Evolutionary conservation across 345 rosid species (phyloP).

Genomic region (Mercurialis annua): DNA sequence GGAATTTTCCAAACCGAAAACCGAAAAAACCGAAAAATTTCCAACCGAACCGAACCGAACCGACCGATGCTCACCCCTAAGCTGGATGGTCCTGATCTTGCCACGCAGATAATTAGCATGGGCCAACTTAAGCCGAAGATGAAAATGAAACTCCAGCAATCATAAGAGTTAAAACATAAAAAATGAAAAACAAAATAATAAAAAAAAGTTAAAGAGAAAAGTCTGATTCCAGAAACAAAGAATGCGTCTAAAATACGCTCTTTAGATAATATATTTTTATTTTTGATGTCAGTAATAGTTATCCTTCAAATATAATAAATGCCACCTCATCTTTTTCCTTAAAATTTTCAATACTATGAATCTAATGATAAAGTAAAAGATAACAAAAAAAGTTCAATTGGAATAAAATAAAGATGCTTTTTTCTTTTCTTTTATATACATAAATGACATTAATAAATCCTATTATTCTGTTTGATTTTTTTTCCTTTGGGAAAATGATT

Average conservation of each 20-base stretch:
- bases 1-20: no score
- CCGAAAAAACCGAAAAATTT: no score
- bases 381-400: no score
- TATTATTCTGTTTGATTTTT: no score
- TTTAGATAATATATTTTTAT: no score
- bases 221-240: background rate
- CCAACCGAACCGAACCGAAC: no score
- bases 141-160: background rate
- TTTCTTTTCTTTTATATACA: no score
- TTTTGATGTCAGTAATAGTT: background rate
- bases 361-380: no score
- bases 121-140: background rate
- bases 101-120: background rate
- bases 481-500: no score
- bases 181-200: background rate
- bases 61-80: no score
- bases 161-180: background rate
- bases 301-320: slow-evolving; percentile 5
- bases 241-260: slow-evolving; percentile 6
- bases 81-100: slow-evolving; percentile 3
- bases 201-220: background rate
- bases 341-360: background rate
- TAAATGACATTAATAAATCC: no score
- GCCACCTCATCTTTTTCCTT: background rate
- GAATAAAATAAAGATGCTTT: no score